Evolutionary conservation across 2,329 filamentous ascomycete species (phyloP).

Genomic region (Arthrobotrys megalospora): DNA sequence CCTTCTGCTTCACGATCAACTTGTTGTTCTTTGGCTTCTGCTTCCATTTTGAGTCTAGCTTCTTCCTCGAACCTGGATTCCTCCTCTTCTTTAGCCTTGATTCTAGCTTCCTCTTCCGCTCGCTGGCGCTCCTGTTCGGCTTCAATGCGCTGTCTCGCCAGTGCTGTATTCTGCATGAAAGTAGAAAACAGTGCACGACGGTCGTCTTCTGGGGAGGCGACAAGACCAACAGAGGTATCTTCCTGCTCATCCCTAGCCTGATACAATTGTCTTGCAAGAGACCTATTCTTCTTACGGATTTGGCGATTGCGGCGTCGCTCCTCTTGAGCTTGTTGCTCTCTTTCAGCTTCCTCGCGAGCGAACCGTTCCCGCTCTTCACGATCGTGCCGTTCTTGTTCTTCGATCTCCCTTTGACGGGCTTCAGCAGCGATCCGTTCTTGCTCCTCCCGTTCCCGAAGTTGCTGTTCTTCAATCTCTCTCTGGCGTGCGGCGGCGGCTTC

Average conservation of each 20-base stretch:
- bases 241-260: constrained; percentile 53
- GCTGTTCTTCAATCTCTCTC: constrained; percentile 41
- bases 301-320: constrained; percentile 45
- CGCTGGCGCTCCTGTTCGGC: constrained; percentile 33
- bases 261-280: constrained; percentile 45
- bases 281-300: constrained; percentile 48
- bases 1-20: constrained; percentile 30
- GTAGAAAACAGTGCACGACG: constrained; percentile 50
- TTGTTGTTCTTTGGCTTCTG: constrained; percentile 36
- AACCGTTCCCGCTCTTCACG: constrained; percentile 19
- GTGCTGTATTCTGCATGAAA: constrained; percentile 55
- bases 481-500: constrained; percentile 47
- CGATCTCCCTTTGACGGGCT: constrained; percentile 15
- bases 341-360: constrained; percentile 41
- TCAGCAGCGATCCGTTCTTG: constrained; percentile 34
- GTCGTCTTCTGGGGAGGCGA: constrained; percentile 48
- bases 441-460: constrained; percentile 41
- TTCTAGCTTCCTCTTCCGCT: constrained; percentile 24
- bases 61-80: constrained; percentile 23
- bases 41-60: constrained; percentile 46
- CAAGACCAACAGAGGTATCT: constrained; percentile 29
- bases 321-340: constrained; percentile 20
- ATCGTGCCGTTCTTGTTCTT: constrained; percentile 28
- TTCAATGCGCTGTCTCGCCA: constrained; percentile 56
- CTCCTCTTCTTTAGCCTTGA: constrained; percentile 27